Percentiles rank a stretch among this genome's conserved stretches.
Conservation (phyloP, 768 basidiomycete genomes). For the Sarcodon aspratus region DNA sequence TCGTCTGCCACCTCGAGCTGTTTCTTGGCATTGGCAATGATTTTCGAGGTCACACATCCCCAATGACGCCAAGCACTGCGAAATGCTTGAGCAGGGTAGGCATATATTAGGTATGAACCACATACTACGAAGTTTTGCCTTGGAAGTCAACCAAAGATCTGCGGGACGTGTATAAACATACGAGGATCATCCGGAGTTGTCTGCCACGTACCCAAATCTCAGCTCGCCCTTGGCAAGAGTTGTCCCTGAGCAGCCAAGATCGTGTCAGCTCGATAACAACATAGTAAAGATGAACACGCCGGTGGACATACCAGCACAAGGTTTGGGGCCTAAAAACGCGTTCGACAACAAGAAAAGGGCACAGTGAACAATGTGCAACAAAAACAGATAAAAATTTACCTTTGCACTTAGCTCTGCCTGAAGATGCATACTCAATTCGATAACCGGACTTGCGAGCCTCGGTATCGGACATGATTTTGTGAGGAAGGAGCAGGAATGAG, state of each 20-base stretch:
- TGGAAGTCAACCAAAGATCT: slow-evolving; percentile 60
- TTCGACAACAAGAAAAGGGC: slow-evolving; percentile 17
- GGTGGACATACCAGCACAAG: slow-evolving; percentile 45
- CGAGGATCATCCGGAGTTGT: not conserved
- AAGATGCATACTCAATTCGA: slow-evolving; percentile 67
- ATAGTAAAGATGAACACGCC: not conserved
- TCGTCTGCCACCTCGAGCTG: slow-evolving; percentile 47
- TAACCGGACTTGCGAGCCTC: slow-evolving; percentile 49
- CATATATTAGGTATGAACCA: slow-evolving; percentile 3
- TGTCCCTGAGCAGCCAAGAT: slow-evolving; percentile 36
- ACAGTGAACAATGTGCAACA: slow-evolving; percentile 11
- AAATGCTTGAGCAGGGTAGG: slow-evolving; percentile 1
- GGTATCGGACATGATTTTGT: slow-evolving; percentile 23
- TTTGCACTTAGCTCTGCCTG: slow-evolving; percentile 67
- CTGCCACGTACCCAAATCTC: slow-evolving; percentile 32
- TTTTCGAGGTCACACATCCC: slow-evolving; percentile 70
- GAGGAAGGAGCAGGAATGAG: not conserved
- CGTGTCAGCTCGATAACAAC: slow-evolving; percentile 11
- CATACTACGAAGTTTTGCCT: slow-evolving; percentile 60
- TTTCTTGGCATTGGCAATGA: slow-evolving; percentile 62
- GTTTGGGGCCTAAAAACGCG: slow-evolving; percentile 52
- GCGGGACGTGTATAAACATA: not conserved
- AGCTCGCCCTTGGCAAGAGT: slow-evolving; percentile 61
- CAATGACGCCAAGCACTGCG: slow-evolving; percentile 78
- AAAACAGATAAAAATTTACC: slow-evolving; percentile 30